phyloP scores from a whole-genome alignment of 1,284 basidiomycete genomes.

The Microbotryomycetes sp. region DNA sequence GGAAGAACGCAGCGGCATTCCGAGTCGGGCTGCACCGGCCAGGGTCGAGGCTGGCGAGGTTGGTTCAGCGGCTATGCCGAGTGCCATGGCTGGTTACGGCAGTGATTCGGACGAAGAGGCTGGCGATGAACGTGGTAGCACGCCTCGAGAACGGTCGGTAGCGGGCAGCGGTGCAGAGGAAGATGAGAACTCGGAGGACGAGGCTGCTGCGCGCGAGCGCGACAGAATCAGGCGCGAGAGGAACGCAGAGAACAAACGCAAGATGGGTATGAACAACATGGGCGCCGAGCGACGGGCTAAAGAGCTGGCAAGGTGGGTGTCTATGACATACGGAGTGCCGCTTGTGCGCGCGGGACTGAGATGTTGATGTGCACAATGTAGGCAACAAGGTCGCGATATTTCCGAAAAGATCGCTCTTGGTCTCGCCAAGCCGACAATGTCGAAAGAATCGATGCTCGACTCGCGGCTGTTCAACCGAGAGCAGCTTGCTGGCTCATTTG shows the following conservation, averaged over 20 bases:
- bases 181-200: slow-evolving; percentile 59
- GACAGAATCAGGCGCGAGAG: slow-evolving; percentile 89
- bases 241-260: slow-evolving; percentile 84
- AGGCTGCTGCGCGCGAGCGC: slow-evolving; percentile 74
- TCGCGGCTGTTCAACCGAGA: slow-evolving; percentile 97
- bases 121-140: slow-evolving; percentile 34
- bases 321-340: no score
- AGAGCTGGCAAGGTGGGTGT: slow-evolving; percentile 65
- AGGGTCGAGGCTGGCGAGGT: slow-evolving; percentile 43
- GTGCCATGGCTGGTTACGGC: slow-evolving; percentile 58
- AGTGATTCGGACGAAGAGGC: slow-evolving; percentile 29
- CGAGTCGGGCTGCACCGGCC: slow-evolving; percentile 34
- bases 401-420: slow-evolving; percentile 98
- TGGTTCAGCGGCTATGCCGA: slow-evolving; percentile 53
- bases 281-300: slow-evolving; percentile 93
- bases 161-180: slow-evolving; percentile 44
- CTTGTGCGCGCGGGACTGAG: not conserved
- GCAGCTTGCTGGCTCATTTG: slow-evolving; percentile 69
- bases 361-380: slow-evolving; percentile 15
- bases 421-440: slow-evolving; percentile 87
- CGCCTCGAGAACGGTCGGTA: slow-evolving; percentile 41
- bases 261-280: slow-evolving; percentile 99
- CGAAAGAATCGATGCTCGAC: slow-evolving; percentile 95
- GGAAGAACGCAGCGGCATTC: slow-evolving; percentile 79
- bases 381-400: slow-evolving; percentile 94